These are phyloP conservation scores for Rachicladosporium sp. DNA, from an alignment of 2,329 filamentous ascomycete species.

Conservation along the genomic window DNA sequence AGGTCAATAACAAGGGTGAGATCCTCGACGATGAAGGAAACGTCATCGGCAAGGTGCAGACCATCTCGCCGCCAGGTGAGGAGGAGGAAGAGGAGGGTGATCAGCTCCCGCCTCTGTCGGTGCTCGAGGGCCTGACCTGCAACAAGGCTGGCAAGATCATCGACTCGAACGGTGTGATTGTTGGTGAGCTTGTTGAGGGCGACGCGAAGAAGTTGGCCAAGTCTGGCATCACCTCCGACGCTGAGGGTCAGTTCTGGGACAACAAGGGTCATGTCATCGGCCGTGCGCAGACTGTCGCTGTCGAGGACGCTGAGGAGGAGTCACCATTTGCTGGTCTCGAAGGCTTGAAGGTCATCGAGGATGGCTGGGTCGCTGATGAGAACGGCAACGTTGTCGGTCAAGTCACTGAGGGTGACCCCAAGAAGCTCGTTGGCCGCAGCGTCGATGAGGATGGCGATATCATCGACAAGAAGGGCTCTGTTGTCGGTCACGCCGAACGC, in stretches of 20 bases:
- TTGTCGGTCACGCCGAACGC: slow-evolving; percentile 40
- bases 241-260: slow-evolving; percentile 41
- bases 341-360: slow-evolving; percentile 37
- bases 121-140: slow-evolving; percentile 37
- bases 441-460: slow-evolving; percentile 43
- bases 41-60: slow-evolving; percentile 17
- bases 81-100: slow-evolving; percentile 23
- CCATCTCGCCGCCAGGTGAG: slow-evolving; percentile 11
- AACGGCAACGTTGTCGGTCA: slow-evolving; percentile 38
- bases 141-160: slow-evolving; percentile 42
- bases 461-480: slow-evolving; percentile 41
- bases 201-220: slow-evolving; percentile 43
- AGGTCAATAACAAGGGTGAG: slow-evolving; percentile 40
- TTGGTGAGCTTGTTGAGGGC: slow-evolving; percentile 38
- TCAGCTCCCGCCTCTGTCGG: slow-evolving; percentile 34
- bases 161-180: slow-evolving; percentile 32
- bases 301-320: slow-evolving; percentile 37
- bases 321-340: slow-evolving; percentile 39
- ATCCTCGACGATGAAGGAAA: slow-evolving; percentile 20
- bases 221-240: slow-evolving; percentile 32
- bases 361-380: slow-evolving; percentile 37
- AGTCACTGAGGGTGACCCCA: slow-evolving; percentile 37
- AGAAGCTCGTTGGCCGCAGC: slow-evolving; percentile 38
- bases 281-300: slow-evolving; percentile 35
- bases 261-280: slow-evolving; percentile 41